These are phyloP conservation scores for Heterococcus sp. DNA, from an alignment of 108 stramenopile species.

Conservation along the genomic window DNA sequence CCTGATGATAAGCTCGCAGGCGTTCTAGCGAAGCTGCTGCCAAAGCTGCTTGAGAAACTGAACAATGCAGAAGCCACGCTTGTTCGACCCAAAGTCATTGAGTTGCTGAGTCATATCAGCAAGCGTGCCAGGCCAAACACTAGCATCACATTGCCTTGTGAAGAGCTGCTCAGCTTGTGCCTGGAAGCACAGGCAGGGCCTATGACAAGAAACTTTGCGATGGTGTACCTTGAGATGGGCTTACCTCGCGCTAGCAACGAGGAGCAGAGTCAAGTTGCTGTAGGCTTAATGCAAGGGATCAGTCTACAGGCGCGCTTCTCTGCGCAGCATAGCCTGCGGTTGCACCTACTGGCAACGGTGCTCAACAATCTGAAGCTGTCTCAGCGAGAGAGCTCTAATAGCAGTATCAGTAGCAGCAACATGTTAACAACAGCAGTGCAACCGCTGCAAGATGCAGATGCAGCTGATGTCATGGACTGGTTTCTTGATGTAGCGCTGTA, in stretches of 20 bases:
- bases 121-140: slow-evolving; percentile 24
- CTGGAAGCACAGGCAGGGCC: neutral
- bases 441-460: slow-evolving; percentile 8
- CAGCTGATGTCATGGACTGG: slow-evolving; percentile 23
- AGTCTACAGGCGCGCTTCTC: slow-evolving; percentile 10
- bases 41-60: slow-evolving; percentile 36
- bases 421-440: neutral
- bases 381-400: neutral
- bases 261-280: slow-evolving; percentile 10
- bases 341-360: slow-evolving; percentile 18
- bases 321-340: slow-evolving; percentile 8
- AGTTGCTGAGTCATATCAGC: slow-evolving; percentile 39
- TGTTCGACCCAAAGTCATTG: slow-evolving; percentile 32
- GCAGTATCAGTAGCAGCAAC: too few species aligned
- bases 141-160: slow-evolving; percentile 16
- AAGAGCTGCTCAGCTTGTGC: slow-evolving; percentile 27
- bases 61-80: neutral
- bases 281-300: slow-evolving; percentile 12
- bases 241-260: slow-evolving; percentile 8
- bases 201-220: slow-evolving; percentile 31
- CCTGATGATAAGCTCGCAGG: neutral
- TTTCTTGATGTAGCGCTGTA: slow-evolving; percentile 34
- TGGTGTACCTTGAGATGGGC: slow-evolving; percentile 32
- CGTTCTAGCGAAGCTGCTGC: slow-evolving; percentile 36
- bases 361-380: slow-evolving; percentile 22